Percentiles rank a stretch among this genome's conserved stretches.
These are phyloP conservation scores for Linum usitatissimum DNA, from an alignment of 345 rosid genomes.

Conservation along the genomic window DNA sequence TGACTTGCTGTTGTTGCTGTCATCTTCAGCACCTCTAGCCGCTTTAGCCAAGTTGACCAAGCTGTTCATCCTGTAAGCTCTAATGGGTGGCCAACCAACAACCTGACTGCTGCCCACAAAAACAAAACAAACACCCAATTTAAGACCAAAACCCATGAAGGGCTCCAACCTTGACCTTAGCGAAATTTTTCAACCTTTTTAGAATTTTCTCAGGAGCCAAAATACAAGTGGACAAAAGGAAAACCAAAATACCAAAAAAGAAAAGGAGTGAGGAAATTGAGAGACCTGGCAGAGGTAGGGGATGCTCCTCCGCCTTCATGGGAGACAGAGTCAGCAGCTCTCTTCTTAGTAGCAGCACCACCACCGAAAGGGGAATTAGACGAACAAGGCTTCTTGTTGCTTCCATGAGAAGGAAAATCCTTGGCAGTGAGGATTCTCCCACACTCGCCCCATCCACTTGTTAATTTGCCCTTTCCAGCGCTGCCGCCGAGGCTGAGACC, in stretches of 20 bases:
- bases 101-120: conserved; percentile 24
- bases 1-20: conserved; percentile 5
- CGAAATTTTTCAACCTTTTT: too few species aligned
- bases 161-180: too few species aligned
- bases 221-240: neutral
- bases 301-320: conserved; percentile 38
- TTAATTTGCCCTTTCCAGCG: conserved; percentile 24
- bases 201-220: conserved; percentile 8
- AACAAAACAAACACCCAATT: too few species aligned
- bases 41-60: conserved; percentile 22
- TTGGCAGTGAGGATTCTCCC: conserved; percentile 70
- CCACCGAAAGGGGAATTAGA: conserved; percentile 15
- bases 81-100: conserved; percentile 30
- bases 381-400: neutral
- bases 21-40: conserved; percentile 39
- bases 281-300: conserved; percentile 52
- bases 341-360: conserved; percentile 42
- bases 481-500: conserved; percentile 47
- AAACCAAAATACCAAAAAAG: neutral
- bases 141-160: too few species aligned
- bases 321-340: conserved; percentile 59
- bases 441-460: conserved; percentile 54
- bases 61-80: conserved; percentile 22
- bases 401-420: conserved; percentile 47
- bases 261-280: neutral